Evolutionary conservation across 2,329 filamentous ascomycete species (phyloP), one percentile per base, ranked within the genome.

Genomic region (Alternaria solani): DNA sequence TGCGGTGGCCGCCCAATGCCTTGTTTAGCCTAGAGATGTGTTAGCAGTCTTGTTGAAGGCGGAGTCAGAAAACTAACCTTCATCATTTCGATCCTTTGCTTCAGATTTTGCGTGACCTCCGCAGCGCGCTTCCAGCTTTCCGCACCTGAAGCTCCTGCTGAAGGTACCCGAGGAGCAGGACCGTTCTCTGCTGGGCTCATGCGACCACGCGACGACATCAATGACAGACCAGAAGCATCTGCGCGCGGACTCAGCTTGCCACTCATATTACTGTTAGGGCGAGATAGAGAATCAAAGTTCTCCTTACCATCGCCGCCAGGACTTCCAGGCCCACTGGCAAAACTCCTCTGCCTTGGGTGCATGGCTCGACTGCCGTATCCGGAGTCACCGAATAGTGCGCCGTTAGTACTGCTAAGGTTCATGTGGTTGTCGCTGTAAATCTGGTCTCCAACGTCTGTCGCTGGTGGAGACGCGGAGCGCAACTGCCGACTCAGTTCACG

Each of bases 1-100:
- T 67, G 64, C 46, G 42, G 47, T 34, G 68, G 69, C 55, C 76
- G 65, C 53, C 75, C 75, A 43, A 79, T 75, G 7, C 77, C 77
- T 60, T 79, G 76, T 57, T 78, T 78, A 11, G 77, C 77, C 77
- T 79, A 51, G 9, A 38, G n/a, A 41, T n/a, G 20, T 34, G 55
- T 75, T 55, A 73, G 71, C 51, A 36, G 11, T 42, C 7, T 42
- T 11, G 28, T 23, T 18, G 18, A 20, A 25, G 18, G 12, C n/a
- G 16, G 2, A 6, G 8, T n/a, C 14, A 6, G 25, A 57, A 75
- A 39, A 42, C 82, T 65, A 72, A 86, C 88, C 86, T 98, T 99
- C 95, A 99, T 99, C 84, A 95, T 91, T 83, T 98, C 95, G 79
- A 99, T 99, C 77, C 95, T 88, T 53, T 94, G 93, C 83, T 98